Evolutionary conservation across 1,284 basidiomycete genomes (phyloP).

Genomic region (Pterulicium gracile): DNA sequence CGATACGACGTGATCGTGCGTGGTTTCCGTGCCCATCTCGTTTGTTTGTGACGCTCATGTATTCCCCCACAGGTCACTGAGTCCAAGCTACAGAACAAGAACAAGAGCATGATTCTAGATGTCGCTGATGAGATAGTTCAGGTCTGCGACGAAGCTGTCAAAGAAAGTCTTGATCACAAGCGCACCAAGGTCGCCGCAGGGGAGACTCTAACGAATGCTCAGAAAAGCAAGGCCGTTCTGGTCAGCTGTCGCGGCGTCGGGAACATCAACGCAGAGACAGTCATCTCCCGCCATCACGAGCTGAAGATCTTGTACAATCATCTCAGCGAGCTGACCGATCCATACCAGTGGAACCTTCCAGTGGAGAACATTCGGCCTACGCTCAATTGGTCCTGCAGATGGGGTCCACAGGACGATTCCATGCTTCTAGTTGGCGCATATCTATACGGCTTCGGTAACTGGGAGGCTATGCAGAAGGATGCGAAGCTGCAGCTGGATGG

Average conservation of each 20-base stretch:
- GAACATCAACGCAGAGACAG: constrained; percentile 97
- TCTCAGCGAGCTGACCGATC: constrained; percentile 63
- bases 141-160: constrained; percentile 76
- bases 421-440: constrained; percentile 92
- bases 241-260: constrained; percentile 84
- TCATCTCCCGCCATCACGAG: constrained; percentile 84
- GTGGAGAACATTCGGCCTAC: constrained; percentile 90
- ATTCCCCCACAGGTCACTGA: constrained; percentile 75
- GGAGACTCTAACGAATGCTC: constrained; percentile 75
- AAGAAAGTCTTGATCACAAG: constrained; percentile 77
- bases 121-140: constrained; percentile 91
- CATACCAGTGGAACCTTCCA: constrained; percentile 79
- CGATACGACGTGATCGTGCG: constrained; percentile 90
- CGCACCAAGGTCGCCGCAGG: constrained; percentile 69
- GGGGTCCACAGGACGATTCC: constrained; percentile 90
- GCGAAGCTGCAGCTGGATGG: constrained; percentile 72
- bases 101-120: constrained; percentile 85
- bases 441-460: constrained; percentile 91
- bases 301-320: constrained; percentile 84
- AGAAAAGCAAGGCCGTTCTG: constrained; percentile 92
- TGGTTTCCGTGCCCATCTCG: constrained; percentile 13
- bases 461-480: constrained; percentile 94
- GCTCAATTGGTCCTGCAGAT: constrained; percentile 92
- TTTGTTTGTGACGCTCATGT: constrained; percentile 4
- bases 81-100: constrained; percentile 92